phyloP scores from a whole-genome alignment of 2,329 filamentous ascomycete genomes.

The Colletotrichum chlorophyti region DNA sequence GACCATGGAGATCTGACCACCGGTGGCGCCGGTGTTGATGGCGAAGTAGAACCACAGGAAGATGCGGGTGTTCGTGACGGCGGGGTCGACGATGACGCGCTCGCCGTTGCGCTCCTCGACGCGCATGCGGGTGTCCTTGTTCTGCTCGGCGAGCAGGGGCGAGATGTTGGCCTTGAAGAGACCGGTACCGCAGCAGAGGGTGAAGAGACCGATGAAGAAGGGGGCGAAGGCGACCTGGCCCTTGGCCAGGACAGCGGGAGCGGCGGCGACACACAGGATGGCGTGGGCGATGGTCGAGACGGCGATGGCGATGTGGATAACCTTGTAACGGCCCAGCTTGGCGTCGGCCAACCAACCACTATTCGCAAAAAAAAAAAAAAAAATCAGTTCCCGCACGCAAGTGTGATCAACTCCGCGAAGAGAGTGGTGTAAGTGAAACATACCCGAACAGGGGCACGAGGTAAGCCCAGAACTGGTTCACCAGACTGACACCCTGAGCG shows the following conservation, averaged over 20 bases:
- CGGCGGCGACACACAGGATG: conserved; percentile 69
- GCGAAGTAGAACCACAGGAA: conserved; percentile 67
- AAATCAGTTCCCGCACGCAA: too few species aligned
- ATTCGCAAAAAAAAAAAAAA: too few species aligned
- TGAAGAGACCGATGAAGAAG: conserved; percentile 70
- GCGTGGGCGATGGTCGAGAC: conserved; percentile 71
- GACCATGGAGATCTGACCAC: conserved; percentile 69
- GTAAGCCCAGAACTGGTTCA: conserved; percentile 70
- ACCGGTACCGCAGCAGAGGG: conserved; percentile 70
- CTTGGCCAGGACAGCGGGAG: conserved; percentile 67
- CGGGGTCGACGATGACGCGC: conserved; percentile 74
- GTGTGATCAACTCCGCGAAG: neutral
- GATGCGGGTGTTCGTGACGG: conserved; percentile 71
- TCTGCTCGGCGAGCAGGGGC: conserved; percentile 75
- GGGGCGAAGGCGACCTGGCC: conserved; percentile 65
- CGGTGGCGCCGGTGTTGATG: conserved; percentile 71
- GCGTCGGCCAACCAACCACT: conserved; percentile 69
- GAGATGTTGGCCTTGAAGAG: conserved; percentile 85
- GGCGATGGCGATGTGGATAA: conserved; percentile 71
- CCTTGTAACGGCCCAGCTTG: conserved; percentile 75
- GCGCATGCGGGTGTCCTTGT: conserved; percentile 62
- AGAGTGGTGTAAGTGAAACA: conserved; percentile 32
- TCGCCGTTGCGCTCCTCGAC: conserved; percentile 65
- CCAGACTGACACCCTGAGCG: conserved; percentile 53
- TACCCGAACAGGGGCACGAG: conserved; percentile 64